Percentiles rank a stretch among this genome's conserved stretches.
phyloP scores from a whole-genome alignment of 352 stramenopile species.

The Pythium myriotylum region DNA sequence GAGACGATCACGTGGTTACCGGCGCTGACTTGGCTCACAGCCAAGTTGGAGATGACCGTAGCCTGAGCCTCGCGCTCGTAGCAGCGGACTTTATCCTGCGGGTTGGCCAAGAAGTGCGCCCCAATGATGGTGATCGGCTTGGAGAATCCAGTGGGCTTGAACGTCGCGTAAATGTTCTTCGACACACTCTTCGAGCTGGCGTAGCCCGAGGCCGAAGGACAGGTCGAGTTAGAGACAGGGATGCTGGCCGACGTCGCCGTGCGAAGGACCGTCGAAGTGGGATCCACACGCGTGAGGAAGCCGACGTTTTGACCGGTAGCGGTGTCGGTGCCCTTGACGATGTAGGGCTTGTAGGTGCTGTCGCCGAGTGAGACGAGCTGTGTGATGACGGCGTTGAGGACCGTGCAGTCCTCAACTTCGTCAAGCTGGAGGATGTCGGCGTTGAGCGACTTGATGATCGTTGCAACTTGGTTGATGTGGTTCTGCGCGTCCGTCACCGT shows the following conservation, averaged over 20 bases:
- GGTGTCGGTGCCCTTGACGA: conserved; percentile 61
- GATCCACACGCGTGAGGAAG: conserved; percentile 67
- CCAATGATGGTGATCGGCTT: conserved; percentile 71
- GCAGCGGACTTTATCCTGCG: conserved; percentile 54
- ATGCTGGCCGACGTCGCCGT: conserved; percentile 33
- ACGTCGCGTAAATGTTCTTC: conserved; percentile 76
- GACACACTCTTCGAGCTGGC: conserved; percentile 53
- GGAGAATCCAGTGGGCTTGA: conserved; percentile 63
- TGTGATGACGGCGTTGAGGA: too few relatives aligned
- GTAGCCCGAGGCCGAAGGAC: conserved; percentile 41
- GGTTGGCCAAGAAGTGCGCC: conserved; percentile 64
- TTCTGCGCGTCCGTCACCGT: too few relatives aligned
- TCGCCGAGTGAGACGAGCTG: conserved; percentile 50
- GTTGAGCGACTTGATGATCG: too few relatives aligned
- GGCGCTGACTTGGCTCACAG: conserved; percentile 38
- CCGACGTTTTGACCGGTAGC: conserved; percentile 69
- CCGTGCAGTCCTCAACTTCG: too few relatives aligned
- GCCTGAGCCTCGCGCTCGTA: conserved; percentile 68
- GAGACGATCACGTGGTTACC: conserved; percentile 67
- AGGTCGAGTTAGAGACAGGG: conserved; percentile 58
- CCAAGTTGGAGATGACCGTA: conserved; percentile 47
- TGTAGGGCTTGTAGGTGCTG: conserved; percentile 62
- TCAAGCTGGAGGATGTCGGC: too few relatives aligned
- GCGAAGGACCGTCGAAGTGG: conserved; percentile 48
- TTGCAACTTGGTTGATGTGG: too few relatives aligned